Conservation (phyloP, 176 grass and related monocot genomes). For the Carex pumila region DNA sequence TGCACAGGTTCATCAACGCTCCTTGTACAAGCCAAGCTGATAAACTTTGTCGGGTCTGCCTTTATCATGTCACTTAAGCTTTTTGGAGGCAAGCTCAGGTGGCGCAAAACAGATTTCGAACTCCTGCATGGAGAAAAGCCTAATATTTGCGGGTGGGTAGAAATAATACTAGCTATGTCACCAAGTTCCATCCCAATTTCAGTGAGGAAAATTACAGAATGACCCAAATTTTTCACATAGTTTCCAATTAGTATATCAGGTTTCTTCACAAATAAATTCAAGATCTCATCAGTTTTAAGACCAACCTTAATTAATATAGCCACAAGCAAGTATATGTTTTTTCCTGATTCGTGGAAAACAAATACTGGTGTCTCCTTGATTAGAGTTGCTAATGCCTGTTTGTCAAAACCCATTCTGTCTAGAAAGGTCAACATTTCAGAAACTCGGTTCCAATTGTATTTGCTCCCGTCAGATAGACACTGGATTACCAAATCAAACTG, state of each 20-base stretch:
- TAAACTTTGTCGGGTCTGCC: slow-evolving; percentile 36
- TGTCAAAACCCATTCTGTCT: slow-evolving; percentile 32
- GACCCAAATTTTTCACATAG: slow-evolving; percentile 34
- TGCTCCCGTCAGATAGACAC: slow-evolving; percentile 38
- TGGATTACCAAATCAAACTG: slow-evolving; percentile 35
- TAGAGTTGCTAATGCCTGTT: slow-evolving; percentile 26
- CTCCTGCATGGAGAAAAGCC: slow-evolving; percentile 39
- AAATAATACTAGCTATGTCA: slow-evolving; percentile 24
- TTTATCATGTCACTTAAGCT: slow-evolving; percentile 45
- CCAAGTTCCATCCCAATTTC: slow-evolving; percentile 27
- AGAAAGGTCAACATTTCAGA: slow-evolving; percentile 46
- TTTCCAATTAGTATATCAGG: slow-evolving; percentile 27
- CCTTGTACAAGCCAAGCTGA: slow-evolving; percentile 28
- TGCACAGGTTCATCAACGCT: not conserved
- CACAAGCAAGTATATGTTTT: slow-evolving; percentile 41
- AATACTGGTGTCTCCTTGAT: slow-evolving; percentile 43
- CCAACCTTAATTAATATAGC: slow-evolving; percentile 42
- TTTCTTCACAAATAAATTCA: slow-evolving; percentile 34
- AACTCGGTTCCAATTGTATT: slow-evolving; percentile 38
- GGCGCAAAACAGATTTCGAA: slow-evolving; percentile 23
- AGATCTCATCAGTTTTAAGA: slow-evolving; percentile 29
- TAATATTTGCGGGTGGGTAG: slow-evolving; percentile 30
- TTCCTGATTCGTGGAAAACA: slow-evolving; percentile 54
- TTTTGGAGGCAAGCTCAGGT: slow-evolving; percentile 19
- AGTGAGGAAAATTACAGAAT: slow-evolving; percentile 26